Base-by-base conservation (phyloP, 1,284 basidiomycete genomes). In the Omphalotus olearius region DNA sequence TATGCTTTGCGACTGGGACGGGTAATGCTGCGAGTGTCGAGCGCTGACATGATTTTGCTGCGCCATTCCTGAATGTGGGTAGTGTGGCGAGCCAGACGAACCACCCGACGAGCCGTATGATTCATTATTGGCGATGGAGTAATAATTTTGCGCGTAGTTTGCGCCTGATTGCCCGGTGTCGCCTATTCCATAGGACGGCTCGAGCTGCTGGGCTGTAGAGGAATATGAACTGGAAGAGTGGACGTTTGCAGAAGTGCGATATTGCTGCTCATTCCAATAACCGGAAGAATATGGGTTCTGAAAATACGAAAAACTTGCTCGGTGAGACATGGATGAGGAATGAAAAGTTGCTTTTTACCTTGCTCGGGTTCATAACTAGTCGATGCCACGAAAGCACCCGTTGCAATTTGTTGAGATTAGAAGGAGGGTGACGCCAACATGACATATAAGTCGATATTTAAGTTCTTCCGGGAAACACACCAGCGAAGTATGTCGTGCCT, bases 341-440 rank as follows among this genome's bases (percentile, higher is more conserved):
- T 25, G 36, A 45, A 28, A 37, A 36, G 13, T 11, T 7, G 17
- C 14, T 40, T 13, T 51, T 54, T 45, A 52, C 56, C 53, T 57
- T 54, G 56, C 53, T 57, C 18, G 56, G 47, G 50, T 57, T 57
- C 56, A 57, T 57, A 37, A 48, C 30, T 53, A 33, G 25, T 33
- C 13, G 30, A 13, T 33, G 30, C 30, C 30, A 33, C 30, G 30
- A 33, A 33, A 2, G 13, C 9, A 9, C 30, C 3, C 30, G 30
- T 33, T 13, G 30, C 3, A 33, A 13, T 4, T 4, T 23, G 23
- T 23, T 23, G 23, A 46, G 18, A 37, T 18, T 47, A 26, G 53
- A 54, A 46, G 33, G 42, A 44, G 53, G 45, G 37, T 45, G 17
- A 39, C 20, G 16, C 37, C 5, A 28, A 45, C 14, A 13, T 20